Conservation (phyloP, 2,329 filamentous ascomycete species). For the Blastomyces parvus region DNA sequence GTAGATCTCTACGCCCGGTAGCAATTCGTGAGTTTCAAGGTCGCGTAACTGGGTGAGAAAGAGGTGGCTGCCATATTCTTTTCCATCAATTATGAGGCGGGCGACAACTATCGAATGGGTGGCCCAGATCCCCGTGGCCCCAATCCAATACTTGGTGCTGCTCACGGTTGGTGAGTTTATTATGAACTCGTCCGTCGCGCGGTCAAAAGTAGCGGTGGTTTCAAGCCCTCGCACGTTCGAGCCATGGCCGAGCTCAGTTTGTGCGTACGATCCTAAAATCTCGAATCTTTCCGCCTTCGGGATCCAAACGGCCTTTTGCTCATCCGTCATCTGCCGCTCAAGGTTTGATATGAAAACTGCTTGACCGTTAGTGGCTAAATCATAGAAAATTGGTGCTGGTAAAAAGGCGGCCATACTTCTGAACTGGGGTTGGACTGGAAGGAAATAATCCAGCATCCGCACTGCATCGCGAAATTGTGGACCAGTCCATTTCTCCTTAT, state of each 20-base stretch:
- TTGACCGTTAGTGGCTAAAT: neutral
- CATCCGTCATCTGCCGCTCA: slow-evolving; percentile 20
- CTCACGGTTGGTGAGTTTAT: slow-evolving; percentile 23
- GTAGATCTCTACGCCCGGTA: slow-evolving; percentile 23
- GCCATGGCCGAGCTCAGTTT: slow-evolving; percentile 29
- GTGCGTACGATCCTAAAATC: slow-evolving; percentile 24
- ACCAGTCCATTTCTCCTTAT: slow-evolving; percentile 18
- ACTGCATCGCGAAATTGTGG: slow-evolving; percentile 19
- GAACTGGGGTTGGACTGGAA: slow-evolving; percentile 20
- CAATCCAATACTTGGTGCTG: slow-evolving; percentile 27
- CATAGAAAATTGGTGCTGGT: neutral
- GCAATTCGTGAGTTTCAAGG: slow-evolving; percentile 19
- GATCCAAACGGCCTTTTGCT: slow-evolving; percentile 21
- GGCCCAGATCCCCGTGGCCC: slow-evolving; percentile 21
- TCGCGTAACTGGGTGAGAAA: slow-evolving; percentile 25
- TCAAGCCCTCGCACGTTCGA: slow-evolving; percentile 25
- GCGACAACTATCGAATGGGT: slow-evolving; percentile 27
- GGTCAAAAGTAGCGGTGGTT: slow-evolving; percentile 26
- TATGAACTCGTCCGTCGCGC: slow-evolving; percentile 23
- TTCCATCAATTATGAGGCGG: slow-evolving; percentile 21
- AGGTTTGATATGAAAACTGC: slow-evolving; percentile 20
- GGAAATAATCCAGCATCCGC: slow-evolving; percentile 18
- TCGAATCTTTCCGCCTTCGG: slow-evolving; percentile 20
- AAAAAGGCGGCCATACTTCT: slow-evolving; percentile 11
- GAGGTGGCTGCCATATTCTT: slow-evolving; percentile 24